Percentiles rank a stretch among this genome's conserved stretches.
Evolutionary conservation across 2,329 filamentous ascomycete species (phyloP).

Genomic region (Aspergillus luchuensis): DNA sequence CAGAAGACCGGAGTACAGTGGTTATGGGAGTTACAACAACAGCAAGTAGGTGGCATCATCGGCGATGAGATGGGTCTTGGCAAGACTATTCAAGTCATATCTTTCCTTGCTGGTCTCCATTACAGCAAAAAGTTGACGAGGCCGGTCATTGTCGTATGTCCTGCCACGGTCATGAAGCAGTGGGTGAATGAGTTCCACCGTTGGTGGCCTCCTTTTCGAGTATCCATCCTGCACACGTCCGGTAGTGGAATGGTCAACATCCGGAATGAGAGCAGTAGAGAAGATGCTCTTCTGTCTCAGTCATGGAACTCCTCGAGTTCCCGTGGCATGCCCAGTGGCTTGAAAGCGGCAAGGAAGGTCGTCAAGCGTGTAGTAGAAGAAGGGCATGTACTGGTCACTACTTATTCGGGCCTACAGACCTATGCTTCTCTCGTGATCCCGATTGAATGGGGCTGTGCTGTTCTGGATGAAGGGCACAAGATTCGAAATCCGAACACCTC

Average conservation of each 20-base stretch:
- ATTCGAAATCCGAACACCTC: conserved; percentile 95
- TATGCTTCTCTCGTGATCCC: conserved; percentile 81
- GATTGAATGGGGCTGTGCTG: conserved; percentile 87
- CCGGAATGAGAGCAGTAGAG: conserved; percentile 59
- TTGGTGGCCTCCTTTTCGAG: conserved; percentile 98
- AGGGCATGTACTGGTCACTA: conserved; percentile 92
- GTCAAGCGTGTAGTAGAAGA: conserved; percentile 78
- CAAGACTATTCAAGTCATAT: conserved; percentile 81
- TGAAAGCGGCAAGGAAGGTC: conserved; percentile 74
- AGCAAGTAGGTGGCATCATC: conserved; percentile 89
- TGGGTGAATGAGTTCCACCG: conserved; percentile 99
- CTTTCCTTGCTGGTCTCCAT: conserved; percentile 86
- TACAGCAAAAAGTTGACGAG: conserved; percentile 83
- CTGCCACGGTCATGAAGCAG: conserved; percentile 91
- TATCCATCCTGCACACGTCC: conserved; percentile 92
- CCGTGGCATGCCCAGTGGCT: conserved; percentile 52
- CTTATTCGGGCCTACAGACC: conserved; percentile 92
- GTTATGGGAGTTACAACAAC: conserved; percentile 88
- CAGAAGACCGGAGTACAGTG: conserved; percentile 97
- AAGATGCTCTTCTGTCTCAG: conserved; percentile 64
- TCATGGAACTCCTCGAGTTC: conserved; percentile 50
- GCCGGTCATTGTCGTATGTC: conserved; percentile 88
- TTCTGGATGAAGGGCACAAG: conserved; percentile 96
- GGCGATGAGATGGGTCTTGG: conserved; percentile 99
- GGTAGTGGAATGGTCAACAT: conserved; percentile 95